A percentile compares a stretch with the other conserved stretches of the same genome.
Evolutionary conservation across 148 eudicot genomes (phyloP).

Genomic region (Silene conica): DNA sequence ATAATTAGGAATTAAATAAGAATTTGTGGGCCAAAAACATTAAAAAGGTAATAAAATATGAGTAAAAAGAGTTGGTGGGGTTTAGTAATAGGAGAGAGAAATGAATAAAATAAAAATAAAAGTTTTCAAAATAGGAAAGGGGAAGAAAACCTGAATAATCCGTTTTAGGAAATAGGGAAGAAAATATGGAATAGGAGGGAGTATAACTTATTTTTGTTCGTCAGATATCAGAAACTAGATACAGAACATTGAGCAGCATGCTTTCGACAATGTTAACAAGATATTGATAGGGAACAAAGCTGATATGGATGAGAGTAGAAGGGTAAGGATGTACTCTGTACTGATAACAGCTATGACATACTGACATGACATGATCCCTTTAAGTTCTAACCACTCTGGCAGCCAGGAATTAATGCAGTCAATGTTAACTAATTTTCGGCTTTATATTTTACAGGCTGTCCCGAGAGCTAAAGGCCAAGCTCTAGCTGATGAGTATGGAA

Average conservation of each 20-base stretch:
- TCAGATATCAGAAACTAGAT: conserved; percentile 86
- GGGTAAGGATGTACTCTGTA: conserved; percentile 41
- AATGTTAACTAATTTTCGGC: neutral
- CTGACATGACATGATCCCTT: neutral
- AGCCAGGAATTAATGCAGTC: neutral
- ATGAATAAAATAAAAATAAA: no score
- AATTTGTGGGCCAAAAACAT: no score
- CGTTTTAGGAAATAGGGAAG: no score
- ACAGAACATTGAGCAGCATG: conserved; percentile 84
- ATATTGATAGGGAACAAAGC: conserved; percentile 85
- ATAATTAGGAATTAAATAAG: no score
- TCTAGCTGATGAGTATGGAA: conserved; percentile 89
- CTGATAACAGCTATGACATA: neutral
- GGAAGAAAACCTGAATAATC: no score
- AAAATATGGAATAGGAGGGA: no score
- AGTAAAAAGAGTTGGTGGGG: no score
- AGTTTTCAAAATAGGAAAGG: no score
- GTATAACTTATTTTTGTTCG: conserved; percentile 3
- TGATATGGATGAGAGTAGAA: conserved; percentile 89
- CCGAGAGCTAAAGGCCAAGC: conserved; percentile 92
- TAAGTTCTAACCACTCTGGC: neutral
- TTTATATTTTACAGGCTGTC: conserved; percentile 50
- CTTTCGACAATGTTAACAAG: conserved; percentile 87
- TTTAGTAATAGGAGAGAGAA: no score
- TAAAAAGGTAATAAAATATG: no score